phyloP scores from a whole-genome alignment of 2,329 filamentous ascomycete genomes.

The Paecilomyces formosus region DNA sequence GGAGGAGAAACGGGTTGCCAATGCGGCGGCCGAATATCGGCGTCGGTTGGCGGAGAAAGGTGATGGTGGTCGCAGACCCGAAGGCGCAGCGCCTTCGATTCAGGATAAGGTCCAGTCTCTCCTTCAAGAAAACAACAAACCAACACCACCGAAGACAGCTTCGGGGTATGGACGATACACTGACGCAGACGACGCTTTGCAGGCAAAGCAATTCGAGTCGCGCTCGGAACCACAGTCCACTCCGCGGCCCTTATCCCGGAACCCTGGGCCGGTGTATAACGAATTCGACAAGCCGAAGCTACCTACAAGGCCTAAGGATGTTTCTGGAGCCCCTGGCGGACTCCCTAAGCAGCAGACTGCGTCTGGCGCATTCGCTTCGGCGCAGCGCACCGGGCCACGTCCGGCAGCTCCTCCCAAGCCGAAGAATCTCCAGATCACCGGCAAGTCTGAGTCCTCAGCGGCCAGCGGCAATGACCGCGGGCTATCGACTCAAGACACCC shows the following conservation, averaged over 20 bases:
- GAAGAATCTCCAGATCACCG: constrained; percentile 47
- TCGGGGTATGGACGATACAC: constrained; percentile 88
- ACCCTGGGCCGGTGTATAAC: constrained; percentile 13
- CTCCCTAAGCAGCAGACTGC: constrained; percentile 12
- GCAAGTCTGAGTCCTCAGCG: constrained; percentile 15
- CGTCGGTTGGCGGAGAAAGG: constrained; percentile 61
- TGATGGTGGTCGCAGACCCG: constrained; percentile 40
- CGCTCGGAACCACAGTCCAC: constrained; percentile 7
- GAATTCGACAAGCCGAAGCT: constrained; percentile 8
- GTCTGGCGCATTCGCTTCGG: constrained; percentile 13
- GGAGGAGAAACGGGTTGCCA: constrained; percentile 84
- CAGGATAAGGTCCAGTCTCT: constrained; percentile 85
- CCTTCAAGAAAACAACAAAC: constrained; percentile 64
- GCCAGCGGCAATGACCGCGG: constrained; percentile 15
- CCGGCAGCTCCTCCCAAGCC: constrained; percentile 56
- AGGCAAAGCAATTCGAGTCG: constrained; percentile 29
- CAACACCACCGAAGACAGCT: constrained; percentile 58
- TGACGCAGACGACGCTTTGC: constrained; percentile 39
- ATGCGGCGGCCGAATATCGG: constrained; percentile 81
- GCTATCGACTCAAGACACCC: constrained; percentile 15
- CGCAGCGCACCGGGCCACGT: constrained; percentile 27
- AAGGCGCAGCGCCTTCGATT: constrained; percentile 70
- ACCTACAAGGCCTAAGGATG: constrained; percentile 10
- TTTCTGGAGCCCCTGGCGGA: constrained; percentile 11
- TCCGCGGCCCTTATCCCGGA: constrained; percentile 13